These are phyloP conservation scores for Tolypocladium nubicola DNA, from an alignment of 2,329 filamentous ascomycete genomes.

Conservation along the genomic window DNA sequence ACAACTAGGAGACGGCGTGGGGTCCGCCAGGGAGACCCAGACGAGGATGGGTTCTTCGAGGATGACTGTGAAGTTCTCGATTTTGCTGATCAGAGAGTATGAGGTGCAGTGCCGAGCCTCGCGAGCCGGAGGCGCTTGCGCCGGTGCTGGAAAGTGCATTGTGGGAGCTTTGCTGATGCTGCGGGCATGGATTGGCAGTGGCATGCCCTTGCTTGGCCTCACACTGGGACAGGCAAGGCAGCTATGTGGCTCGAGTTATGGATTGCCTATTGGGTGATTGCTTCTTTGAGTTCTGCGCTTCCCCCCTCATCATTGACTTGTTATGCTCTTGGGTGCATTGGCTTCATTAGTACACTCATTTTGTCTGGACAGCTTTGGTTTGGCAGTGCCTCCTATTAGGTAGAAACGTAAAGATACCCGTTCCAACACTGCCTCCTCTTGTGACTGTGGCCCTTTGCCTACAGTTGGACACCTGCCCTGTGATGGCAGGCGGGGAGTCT, in stretches of 20 bases:
- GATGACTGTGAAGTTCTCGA: constrained; percentile 88
- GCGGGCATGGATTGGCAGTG: neutral
- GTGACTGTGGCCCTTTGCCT: constrained; percentile 3
- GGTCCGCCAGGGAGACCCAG: constrained; percentile 35
- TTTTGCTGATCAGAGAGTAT: constrained; percentile 65
- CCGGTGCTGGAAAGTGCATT: neutral
- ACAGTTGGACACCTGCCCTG: neutral
- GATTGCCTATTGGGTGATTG: neutral
- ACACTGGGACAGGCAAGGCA: neutral
- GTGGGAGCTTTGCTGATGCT: neutral
- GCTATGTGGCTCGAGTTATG: neutral
- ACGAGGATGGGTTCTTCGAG: constrained; percentile 77
- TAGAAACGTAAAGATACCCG: constrained; percentile 25
- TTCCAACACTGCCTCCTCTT: constrained; percentile 8
- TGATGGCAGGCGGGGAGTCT: neutral
- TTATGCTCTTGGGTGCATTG: constrained; percentile 18
- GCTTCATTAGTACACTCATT: constrained; percentile 15
- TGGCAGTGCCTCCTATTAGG: constrained; percentile 12
- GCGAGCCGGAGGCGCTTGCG: neutral
- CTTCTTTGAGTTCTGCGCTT: constrained; percentile 2
- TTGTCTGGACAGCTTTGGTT: constrained; percentile 12
- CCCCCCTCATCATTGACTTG: constrained; percentile 4
- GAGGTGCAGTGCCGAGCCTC: constrained; percentile 11
- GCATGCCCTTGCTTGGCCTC: neutral
- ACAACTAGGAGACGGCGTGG: constrained; percentile 63